A percentile compares a stretch with the other conserved stretches of the same genome.
phyloP scores from a whole-genome alignment of 495 filamentous ascomycete species.

The Penicillium arizonense region DNA sequence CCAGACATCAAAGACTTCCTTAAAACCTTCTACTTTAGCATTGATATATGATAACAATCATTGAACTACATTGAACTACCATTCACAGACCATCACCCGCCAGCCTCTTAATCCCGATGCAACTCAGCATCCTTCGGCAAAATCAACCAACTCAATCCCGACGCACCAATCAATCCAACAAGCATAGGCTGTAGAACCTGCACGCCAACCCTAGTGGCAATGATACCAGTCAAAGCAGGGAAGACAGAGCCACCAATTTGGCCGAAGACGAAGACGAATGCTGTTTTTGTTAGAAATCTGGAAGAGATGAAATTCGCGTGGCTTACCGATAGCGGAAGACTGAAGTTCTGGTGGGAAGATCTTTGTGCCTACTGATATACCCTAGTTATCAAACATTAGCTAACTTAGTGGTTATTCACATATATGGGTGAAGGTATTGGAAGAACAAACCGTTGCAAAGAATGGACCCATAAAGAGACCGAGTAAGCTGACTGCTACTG shows the following conservation, averaged over 20 bases:
- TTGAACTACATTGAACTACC: no score
- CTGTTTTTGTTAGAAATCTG: background rate
- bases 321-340: conserved; percentile 26
- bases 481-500: conserved; percentile 30
- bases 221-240: conserved; percentile 28
- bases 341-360: conserved; percentile 26
- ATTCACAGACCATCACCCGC: no score
- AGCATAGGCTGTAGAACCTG: conserved; percentile 32
- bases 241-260: conserved; percentile 29
- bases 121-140: conserved; percentile 32
- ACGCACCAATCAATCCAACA: conserved; percentile 27
- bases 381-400: conserved; percentile 10
- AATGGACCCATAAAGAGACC: conserved; percentile 33
- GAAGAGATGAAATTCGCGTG: background rate
- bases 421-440: background rate
- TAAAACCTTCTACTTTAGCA: no score
- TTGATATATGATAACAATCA: no score
- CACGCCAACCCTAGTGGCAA: conserved; percentile 24
- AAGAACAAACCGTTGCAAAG: conserved; percentile 27
- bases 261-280: conserved; percentile 30
- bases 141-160: conserved; percentile 31
- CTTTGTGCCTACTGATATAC: conserved; percentile 31
- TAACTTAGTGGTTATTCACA: background rate
- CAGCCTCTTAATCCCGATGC: conserved; percentile 9
- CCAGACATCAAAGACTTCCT: no score